A percentile compares a stretch with the other conserved stretches of the same genome.
Conservation (phyloP, 345 rosid species). For the Jatropha curcas region DNA sequence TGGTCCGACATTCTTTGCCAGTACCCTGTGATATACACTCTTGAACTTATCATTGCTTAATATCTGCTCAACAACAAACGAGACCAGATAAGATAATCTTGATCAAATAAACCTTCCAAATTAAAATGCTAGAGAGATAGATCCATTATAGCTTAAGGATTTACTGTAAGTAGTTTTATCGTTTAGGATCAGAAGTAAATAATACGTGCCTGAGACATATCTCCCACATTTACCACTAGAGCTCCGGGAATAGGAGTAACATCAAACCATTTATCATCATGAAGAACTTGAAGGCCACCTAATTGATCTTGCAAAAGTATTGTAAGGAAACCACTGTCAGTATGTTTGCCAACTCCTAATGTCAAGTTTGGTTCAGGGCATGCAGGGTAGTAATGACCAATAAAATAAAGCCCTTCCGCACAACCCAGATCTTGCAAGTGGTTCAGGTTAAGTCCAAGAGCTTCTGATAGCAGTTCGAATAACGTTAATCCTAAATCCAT, state of each 20-base stretch:
- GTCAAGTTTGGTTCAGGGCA: slow-evolving; percentile 19
- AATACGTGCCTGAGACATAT: slow-evolving; percentile 5
- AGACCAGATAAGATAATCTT: not conserved
- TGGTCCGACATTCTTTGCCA: slow-evolving; percentile 1
- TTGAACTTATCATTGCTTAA: slow-evolving; percentile 13
- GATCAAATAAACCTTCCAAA: too few species aligned
- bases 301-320: not conserved
- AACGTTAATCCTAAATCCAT: not conserved
- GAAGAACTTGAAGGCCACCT: slow-evolving; percentile 18
- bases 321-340: not conserved
- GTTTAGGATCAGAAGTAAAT: too few species aligned
- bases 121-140: too few species aligned
- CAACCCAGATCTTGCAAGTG: slow-evolving; percentile 20
- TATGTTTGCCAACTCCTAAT: slow-evolving; percentile 12
- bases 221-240: not conserved
- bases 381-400: slow-evolving; percentile 18
- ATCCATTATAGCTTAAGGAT: too few species aligned
- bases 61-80: not conserved
- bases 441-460: slow-evolving; percentile 12
- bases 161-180: too few species aligned
- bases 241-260: not conserved
- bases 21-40: slow-evolving; percentile 8
- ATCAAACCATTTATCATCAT: slow-evolving; percentile 14
- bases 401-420: not conserved
- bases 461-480: slow-evolving; percentile 14